Conservation (phyloP, 1,284 basidiomycete species). For the Peniophora sp. region DNA sequence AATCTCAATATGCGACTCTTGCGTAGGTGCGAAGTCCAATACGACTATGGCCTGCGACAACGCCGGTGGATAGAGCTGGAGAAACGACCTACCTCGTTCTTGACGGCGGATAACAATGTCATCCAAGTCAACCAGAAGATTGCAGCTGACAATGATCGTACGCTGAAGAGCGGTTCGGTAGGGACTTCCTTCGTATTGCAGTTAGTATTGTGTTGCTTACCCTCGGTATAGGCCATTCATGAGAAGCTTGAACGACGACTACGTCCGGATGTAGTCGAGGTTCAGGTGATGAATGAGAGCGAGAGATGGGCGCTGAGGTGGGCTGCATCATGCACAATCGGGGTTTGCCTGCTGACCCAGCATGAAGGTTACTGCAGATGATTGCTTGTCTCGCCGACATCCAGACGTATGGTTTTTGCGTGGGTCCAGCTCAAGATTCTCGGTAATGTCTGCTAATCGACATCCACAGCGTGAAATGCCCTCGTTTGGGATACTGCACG, state of each 20-base stretch:
- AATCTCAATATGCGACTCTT: not conserved
- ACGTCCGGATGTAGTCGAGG: slow-evolving; percentile 46
- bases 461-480: slow-evolving; percentile 58
- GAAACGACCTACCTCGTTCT: slow-evolving; percentile 54
- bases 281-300: slow-evolving; percentile 45
- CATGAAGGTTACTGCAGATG: slow-evolving; percentile 54
- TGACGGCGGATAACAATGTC: slow-evolving; percentile 53
- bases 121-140: slow-evolving; percentile 55
- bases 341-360: no score
- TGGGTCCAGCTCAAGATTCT: slow-evolving; percentile 15
- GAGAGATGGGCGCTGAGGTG: slow-evolving; percentile 71
- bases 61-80: slow-evolving; percentile 44
- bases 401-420: slow-evolving; percentile 37
- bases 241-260: slow-evolving; percentile 77
- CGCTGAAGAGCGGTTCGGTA: slow-evolving; percentile 56
- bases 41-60: slow-evolving; percentile 64
- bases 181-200: slow-evolving; percentile 6
- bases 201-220: not conserved
- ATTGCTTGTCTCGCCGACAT: slow-evolving; percentile 46
- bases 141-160: slow-evolving; percentile 52
- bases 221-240: slow-evolving; percentile 52
- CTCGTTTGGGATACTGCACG: slow-evolving; percentile 60
- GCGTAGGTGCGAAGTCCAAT: slow-evolving; percentile 72
- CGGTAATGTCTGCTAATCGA: not conserved
- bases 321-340: slow-evolving; percentile 10